A percentile compares a stretch with the other conserved stretches of the same genome.
Evolutionary conservation across 805 yeast genomes (phyloP).

Genomic region (Maudiozyma barnettii): DNA sequence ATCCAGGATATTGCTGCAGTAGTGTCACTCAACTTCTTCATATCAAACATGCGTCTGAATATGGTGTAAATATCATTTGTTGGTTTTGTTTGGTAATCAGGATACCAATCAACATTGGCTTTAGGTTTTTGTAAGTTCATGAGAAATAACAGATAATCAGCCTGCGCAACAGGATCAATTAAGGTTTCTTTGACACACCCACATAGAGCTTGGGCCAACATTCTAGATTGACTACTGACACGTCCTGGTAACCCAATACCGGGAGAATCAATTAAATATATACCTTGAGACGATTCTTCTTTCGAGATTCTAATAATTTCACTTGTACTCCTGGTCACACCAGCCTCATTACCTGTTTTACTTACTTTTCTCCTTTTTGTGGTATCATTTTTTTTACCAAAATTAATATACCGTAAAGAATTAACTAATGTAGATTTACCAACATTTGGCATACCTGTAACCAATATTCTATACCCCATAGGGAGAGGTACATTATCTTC

Average conservation of each 20-base stretch:
- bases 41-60: conserved; percentile 33
- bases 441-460: conserved; percentile 96
- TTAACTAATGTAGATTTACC: conserved; percentile 89
- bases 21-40: conserved; percentile 45
- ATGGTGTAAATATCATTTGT: conserved; percentile 63
- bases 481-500: conserved; percentile 61
- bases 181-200: conserved; percentile 62
- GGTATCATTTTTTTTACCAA: conserved; percentile 12
- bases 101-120: conserved; percentile 8
- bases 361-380: conserved; percentile 54
- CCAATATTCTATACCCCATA: conserved; percentile 63
- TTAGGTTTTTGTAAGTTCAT: conserved; percentile 49
- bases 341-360: conserved; percentile 77
- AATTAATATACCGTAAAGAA: conserved; percentile 43
- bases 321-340: conserved; percentile 74
- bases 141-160: conserved; percentile 71
- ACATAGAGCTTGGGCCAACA: conserved; percentile 63
- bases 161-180: conserved; percentile 78
- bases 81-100: conserved; percentile 34
- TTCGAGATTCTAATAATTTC: conserved; percentile 53
- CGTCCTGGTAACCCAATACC: conserved; percentile 77
- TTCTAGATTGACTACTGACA: conserved; percentile 48
- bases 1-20: conserved; percentile 60
- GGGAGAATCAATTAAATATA: conserved; percentile 80
- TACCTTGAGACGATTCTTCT: background rate